Evolutionary conservation across 2,329 filamentous ascomycete genomes (phyloP).

Genomic region (Bipolaris sorokiniana): DNA sequence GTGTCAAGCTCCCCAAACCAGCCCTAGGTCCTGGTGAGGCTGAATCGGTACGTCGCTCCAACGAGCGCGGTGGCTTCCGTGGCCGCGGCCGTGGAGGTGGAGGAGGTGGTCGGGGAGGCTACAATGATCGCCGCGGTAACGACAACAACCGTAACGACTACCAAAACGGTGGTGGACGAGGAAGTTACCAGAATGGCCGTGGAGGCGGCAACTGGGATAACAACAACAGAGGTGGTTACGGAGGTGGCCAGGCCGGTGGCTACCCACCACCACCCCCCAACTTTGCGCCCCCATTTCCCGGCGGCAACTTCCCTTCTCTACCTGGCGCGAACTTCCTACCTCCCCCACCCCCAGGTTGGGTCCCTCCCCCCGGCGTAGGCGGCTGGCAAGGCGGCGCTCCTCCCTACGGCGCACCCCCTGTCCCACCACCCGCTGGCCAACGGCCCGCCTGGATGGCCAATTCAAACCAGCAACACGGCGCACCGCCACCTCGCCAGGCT

Average conservation of each 20-base stretch:
- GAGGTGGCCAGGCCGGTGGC: slow-evolving; percentile 27
- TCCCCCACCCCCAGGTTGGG: slow-evolving; percentile 41
- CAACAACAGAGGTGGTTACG: slow-evolving; percentile 22
- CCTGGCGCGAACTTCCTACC: slow-evolving; percentile 35
- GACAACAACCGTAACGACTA: slow-evolving; percentile 15
- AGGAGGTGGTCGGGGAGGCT: slow-evolving; percentile 37
- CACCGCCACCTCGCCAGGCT: slow-evolving; percentile 28
- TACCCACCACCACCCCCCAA: slow-evolving; percentile 31
- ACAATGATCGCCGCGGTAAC: slow-evolving; percentile 38
- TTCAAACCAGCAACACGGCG: slow-evolving; percentile 24
- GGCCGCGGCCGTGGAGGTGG: slow-evolving; percentile 28
- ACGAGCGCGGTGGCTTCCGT: slow-evolving; percentile 61
- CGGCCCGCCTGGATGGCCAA: slow-evolving; percentile 31
- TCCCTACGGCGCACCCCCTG: slow-evolving; percentile 25
- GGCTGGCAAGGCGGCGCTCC: slow-evolving; percentile 22
- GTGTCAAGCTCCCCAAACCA: slow-evolving; percentile 73
- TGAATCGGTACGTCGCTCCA: slow-evolving; percentile 68
- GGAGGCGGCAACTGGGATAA: slow-evolving; percentile 21
- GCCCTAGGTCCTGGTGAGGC: slow-evolving; percentile 71
- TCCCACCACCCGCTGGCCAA: slow-evolving; percentile 19
- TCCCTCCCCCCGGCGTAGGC: slow-evolving; percentile 26
- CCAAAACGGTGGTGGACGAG: slow-evolving; percentile 33
- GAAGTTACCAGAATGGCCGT: slow-evolving; percentile 30
- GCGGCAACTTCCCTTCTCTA: slow-evolving; percentile 33
- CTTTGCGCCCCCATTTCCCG: slow-evolving; percentile 33